Percentiles rank a stretch among this genome's conserved stretches.
phyloP scores from a whole-genome alignment of 306 rosid species.

The Vigna mungo region DNA sequence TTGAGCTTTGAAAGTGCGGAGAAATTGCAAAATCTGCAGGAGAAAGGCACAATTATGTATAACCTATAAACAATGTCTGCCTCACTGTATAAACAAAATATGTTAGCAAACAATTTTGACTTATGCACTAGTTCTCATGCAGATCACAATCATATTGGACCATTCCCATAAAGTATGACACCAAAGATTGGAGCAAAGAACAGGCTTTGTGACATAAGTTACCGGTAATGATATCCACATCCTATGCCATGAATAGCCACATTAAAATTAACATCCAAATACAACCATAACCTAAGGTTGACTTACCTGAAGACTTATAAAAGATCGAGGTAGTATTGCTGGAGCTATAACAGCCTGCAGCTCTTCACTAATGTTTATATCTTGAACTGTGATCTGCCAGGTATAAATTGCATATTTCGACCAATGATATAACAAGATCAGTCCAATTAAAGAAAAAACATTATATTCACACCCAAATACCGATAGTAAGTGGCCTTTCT shows the following conservation, averaged over 20 bases:
- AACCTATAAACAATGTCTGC: not conserved
- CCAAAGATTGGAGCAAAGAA: slow-evolving; percentile 21
- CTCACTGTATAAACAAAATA: not conserved
- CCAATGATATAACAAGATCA: slow-evolving; percentile 14
- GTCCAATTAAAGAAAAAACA: slow-evolving; percentile 26
- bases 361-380: slow-evolving; percentile 75
- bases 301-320: slow-evolving; percentile 81
- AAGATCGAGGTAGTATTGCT: slow-evolving; percentile 88
- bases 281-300: slow-evolving; percentile 10
- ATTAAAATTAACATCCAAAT: slow-evolving; percentile 24
- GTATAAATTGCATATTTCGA: slow-evolving; percentile 46
- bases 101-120: not conserved
- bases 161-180: slow-evolving; percentile 9
- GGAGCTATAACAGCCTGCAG: slow-evolving; percentile 92
- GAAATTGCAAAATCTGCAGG: slow-evolving; percentile 81
- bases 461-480: slow-evolving; percentile 11
- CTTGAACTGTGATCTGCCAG: slow-evolving; percentile 80
- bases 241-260: not conserved
- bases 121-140: not conserved
- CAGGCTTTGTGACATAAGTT: slow-evolving; percentile 1
- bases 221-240: slow-evolving; percentile 3
- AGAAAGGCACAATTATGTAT: not conserved
- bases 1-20: slow-evolving; percentile 73
- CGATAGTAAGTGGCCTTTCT: not conserved
- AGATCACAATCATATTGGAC: not conserved